Base-by-base conservation (phyloP, 2,329 filamentous ascomycete genomes). In the Thermomyces lanuginosus region DNA sequence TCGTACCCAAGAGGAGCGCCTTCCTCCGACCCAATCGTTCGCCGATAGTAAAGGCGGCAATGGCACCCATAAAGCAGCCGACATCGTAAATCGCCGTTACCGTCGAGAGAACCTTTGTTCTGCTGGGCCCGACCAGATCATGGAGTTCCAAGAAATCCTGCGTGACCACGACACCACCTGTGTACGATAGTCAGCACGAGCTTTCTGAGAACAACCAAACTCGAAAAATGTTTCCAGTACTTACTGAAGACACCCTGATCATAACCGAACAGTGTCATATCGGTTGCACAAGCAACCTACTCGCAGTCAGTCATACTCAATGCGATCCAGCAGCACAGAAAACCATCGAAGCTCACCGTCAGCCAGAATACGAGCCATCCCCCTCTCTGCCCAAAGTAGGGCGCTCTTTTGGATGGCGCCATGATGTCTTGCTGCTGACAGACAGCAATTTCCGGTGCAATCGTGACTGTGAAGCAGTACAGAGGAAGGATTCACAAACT, bases 61-160 rank as follows among this genome's bases (percentile, higher is more conserved):
- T 36, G 8, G 56, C 65, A 11, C 68, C 68, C 26, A 69, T 45
- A 39, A 72, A 69, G 38, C 66, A 71, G 9, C 67, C 67, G 20
- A 72, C 53, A 36, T 70, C 64, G 43, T 70, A 70, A 26, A 69
- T 60, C 3, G 65, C 64, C 2, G 62, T 64, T n/a, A 66, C 58
- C 0, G 61, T 64, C 8, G 20, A 49, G 23, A 52, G 44, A 39
- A 55, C 22, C 8, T 10, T 29, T 24, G 27, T 29, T 12, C 25
- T 29, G 17, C 37, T 43, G 16, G 48, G 48, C 3, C 56, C 56
- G 16, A 42, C 46, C 2, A 67, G 52, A 27, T 60, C 40, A 21
- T 63, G 56, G 1, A 56, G 47, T 19, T 61, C 45, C 3, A 69
- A 55, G 27, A 67, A 68, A 36, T 69, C 55, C 8, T 56, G 44